Conservation (phyloP, 83 land plant species). For the Larix sibirica region DNA sequence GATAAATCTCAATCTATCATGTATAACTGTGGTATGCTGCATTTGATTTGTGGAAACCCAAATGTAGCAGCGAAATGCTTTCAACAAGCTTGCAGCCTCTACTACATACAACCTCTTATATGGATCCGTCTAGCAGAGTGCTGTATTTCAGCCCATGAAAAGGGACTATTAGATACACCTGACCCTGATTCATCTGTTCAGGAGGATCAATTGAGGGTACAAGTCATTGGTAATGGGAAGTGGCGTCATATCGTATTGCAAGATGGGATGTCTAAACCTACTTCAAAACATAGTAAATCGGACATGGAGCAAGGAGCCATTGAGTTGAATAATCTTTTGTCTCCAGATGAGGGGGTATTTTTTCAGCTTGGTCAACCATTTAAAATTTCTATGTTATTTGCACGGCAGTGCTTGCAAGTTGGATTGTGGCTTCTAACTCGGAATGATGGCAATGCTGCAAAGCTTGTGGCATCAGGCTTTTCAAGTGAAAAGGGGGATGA, state of each 20-base stretch:
- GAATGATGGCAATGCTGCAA: slow-evolving; percentile 26
- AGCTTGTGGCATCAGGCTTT: slow-evolving; percentile 18
- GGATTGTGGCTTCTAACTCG: slow-evolving; percentile 64
- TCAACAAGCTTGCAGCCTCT: slow-evolving; percentile 65
- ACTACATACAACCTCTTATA: slow-evolving; percentile 68
- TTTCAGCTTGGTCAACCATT: slow-evolving; percentile 29
- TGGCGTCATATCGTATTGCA: slow-evolving; percentile 76
- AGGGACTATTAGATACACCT: slow-evolving; percentile 50
- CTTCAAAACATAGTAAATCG: slow-evolving; percentile 8
- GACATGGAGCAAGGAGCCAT: slow-evolving; percentile 24
- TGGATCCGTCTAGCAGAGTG: slow-evolving; percentile 98
- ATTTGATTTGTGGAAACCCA: slow-evolving; percentile 85
- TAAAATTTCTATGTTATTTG: slow-evolving; percentile 69
- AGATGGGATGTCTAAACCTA: slow-evolving; percentile 30
- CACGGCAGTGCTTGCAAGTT: slow-evolving; percentile 73
- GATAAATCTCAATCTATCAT: slow-evolving; percentile 78
- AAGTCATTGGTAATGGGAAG: slow-evolving; percentile 81
- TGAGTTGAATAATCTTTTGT: slow-evolving; percentile 14
- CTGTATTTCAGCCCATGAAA: slow-evolving; percentile 81
- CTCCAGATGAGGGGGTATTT: slow-evolving; percentile 20
- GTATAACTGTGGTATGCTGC: slow-evolving; percentile 93
- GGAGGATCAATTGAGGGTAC: slow-evolving; percentile 48
- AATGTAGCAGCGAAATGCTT: slow-evolving; percentile 80
- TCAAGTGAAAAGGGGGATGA: slow-evolving; percentile 25
- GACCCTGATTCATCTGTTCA: slow-evolving; percentile 15